phyloP scores from a whole-genome alignment of 306 rosid species.

The Cucumis hystrix region DNA sequence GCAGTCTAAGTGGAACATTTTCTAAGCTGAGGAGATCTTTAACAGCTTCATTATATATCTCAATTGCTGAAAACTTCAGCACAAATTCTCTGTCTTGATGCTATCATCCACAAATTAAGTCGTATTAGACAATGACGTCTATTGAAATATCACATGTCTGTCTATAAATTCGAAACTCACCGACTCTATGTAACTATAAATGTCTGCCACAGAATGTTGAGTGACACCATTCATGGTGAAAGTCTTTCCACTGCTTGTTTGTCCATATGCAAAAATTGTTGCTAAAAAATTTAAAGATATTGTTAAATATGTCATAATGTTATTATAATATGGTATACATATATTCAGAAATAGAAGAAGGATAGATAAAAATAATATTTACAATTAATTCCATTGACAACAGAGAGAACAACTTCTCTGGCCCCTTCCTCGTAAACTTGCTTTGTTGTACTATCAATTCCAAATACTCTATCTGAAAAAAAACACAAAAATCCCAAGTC shows the following conservation, averaged over 20 bases:
- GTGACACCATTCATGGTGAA: slow-evolving; percentile 86
- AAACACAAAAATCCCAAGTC: not conserved
- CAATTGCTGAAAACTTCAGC: slow-evolving; percentile 82
- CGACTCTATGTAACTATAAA: slow-evolving; percentile 46
- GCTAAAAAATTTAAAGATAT: slow-evolving; percentile 22
- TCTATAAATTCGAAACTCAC: slow-evolving; percentile 16
- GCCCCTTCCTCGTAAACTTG: slow-evolving; percentile 69
- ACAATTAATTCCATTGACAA: slow-evolving; percentile 78
- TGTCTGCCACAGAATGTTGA: slow-evolving; percentile 51
- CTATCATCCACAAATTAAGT: slow-evolving; percentile 27
- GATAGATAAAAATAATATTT: slow-evolving; percentile 17
- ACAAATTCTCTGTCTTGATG: slow-evolving; percentile 53
- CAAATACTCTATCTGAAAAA: slow-evolving; percentile 64
- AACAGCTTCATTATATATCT: slow-evolving; percentile 85
- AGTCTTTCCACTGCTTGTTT: slow-evolving; percentile 97
- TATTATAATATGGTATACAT: not conserved
- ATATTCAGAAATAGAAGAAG: slow-evolving; percentile 4
- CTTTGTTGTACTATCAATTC: slow-evolving; percentile 35
- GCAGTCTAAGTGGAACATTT: slow-evolving; percentile 48
- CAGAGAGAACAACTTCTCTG: slow-evolving; percentile 76
- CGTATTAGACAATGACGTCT: not conserved
- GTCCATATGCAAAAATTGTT: slow-evolving; percentile 86
- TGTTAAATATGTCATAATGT: not conserved
- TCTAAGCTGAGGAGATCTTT: slow-evolving; percentile 58
- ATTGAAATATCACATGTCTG: not conserved